These are phyloP conservation scores for Torulaspora delbrueckii DNA, from an alignment of 805 yeast species.

Conservation along the genomic window DNA sequence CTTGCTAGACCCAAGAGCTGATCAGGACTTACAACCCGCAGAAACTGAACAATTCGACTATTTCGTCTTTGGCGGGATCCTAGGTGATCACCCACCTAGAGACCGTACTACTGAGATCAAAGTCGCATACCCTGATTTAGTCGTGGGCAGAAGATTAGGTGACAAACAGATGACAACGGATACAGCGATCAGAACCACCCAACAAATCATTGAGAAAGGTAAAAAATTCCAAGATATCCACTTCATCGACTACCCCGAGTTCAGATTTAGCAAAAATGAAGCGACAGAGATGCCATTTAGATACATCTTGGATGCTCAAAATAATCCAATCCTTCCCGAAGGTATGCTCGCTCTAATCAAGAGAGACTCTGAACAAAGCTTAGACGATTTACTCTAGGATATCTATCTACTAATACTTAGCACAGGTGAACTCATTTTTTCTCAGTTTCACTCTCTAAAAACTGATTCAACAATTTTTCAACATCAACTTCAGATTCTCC, in stretches of 20 bases:
- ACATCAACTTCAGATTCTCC: slow-evolving; percentile 13
- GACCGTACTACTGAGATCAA: slow-evolving; percentile 91
- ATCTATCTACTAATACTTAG: not conserved
- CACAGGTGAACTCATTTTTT: not conserved
- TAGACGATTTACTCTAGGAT: slow-evolving; percentile 53
- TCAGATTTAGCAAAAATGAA: slow-evolving; percentile 79
- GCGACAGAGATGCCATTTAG: slow-evolving; percentile 98
- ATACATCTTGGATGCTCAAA: slow-evolving; percentile 59
- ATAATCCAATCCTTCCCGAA: slow-evolving; percentile 78
- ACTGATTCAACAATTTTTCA: slow-evolving; percentile 26
- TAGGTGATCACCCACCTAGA: slow-evolving; percentile 87
- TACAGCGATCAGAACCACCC: slow-evolving; percentile 92
- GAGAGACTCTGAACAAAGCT: slow-evolving; percentile 76
- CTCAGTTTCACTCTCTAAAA: slow-evolving; percentile 20
- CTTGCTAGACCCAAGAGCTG: slow-evolving; percentile 85
- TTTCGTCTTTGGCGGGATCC: slow-evolving; percentile 93
- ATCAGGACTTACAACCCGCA: slow-evolving; percentile 61
- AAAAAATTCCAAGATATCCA: slow-evolving; percentile 63
- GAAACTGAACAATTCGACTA: slow-evolving; percentile 69
- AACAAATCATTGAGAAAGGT: slow-evolving; percentile 60
- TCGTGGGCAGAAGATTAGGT: slow-evolving; percentile 83
- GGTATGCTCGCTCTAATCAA: slow-evolving; percentile 88
- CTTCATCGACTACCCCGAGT: slow-evolving; percentile 91
- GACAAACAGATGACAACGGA: slow-evolving; percentile 94
- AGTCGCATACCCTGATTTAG: slow-evolving; percentile 58